Evolutionary conservation across 805 yeast genomes (phyloP).

Genomic region (Pichia heedii): DNA sequence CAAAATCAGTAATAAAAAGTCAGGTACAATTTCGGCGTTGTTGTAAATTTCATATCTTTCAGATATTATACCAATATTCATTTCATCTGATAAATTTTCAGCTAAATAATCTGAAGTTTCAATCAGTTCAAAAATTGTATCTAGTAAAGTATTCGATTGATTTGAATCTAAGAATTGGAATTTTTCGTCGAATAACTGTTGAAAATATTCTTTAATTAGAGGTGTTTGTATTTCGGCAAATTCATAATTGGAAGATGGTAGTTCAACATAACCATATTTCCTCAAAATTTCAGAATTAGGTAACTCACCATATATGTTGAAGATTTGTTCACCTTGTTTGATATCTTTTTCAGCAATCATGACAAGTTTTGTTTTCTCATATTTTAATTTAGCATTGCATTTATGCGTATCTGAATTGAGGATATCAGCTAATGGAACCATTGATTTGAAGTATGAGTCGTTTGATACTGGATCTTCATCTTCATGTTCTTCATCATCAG

Average conservation of each 20-base stretch:
- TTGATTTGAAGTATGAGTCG: slow-evolving; percentile 50
- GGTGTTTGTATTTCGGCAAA: slow-evolving; percentile 63
- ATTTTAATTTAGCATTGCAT: slow-evolving; percentile 65
- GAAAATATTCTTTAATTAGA: slow-evolving; percentile 32
- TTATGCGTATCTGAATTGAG: slow-evolving; percentile 75
- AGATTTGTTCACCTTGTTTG: slow-evolving; percentile 60
- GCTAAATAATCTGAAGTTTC: slow-evolving; percentile 26
- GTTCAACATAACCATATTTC: slow-evolving; percentile 85
- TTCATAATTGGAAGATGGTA: slow-evolving; percentile 61
- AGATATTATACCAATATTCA: slow-evolving; percentile 31
- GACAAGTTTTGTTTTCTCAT: slow-evolving; percentile 40
- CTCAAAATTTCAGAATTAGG: slow-evolving; percentile 88
- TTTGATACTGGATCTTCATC: slow-evolving; percentile 18
- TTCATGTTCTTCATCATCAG: slow-evolving; percentile 6
- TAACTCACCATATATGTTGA: slow-evolving; percentile 82
- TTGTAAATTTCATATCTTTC: slow-evolving; percentile 57
- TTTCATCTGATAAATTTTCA: slow-evolving; percentile 22
- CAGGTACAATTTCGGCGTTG: slow-evolving; percentile 52
- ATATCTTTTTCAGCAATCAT: slow-evolving; percentile 66
- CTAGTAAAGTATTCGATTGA: slow-evolving; percentile 19
- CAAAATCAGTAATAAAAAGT: slow-evolving; percentile 46
- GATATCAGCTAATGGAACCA: slow-evolving; percentile 92
- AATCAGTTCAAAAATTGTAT: slow-evolving; percentile 31
- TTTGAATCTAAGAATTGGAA: slow-evolving; percentile 12
- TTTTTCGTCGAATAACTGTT: slow-evolving; percentile 17